Percentiles rank a stretch among this genome's conserved stretches.
phyloP scores from a whole-genome alignment of 2,329 filamentous ascomycete species.

The Penicillium sp. region DNA sequence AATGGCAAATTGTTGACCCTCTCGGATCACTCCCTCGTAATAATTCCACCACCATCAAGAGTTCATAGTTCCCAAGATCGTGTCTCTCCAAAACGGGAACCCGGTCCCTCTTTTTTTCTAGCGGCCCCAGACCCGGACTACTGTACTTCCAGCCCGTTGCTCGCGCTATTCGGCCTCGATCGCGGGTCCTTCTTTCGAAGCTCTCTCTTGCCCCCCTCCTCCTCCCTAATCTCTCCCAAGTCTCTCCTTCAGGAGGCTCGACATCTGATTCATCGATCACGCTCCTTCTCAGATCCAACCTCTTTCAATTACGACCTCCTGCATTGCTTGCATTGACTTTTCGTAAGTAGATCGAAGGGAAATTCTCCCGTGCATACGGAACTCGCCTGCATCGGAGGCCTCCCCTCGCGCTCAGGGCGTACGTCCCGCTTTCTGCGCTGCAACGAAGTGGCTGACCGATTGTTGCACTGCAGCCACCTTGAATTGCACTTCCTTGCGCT shows the following conservation, averaged over 20 bases:
- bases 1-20: conserved; percentile 11
- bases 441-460: conserved; percentile 31
- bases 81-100: conserved; percentile 7
- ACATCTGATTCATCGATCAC: conserved; percentile 25
- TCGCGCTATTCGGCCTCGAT: conserved; percentile 21
- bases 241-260: conserved; percentile 17
- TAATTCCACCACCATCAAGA: conserved; percentile 15
- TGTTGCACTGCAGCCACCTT: conserved; percentile 28
- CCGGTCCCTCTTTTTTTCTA: conserved; percentile 1
- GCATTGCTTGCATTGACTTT: conserved; percentile 6
- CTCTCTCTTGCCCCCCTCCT: neutral
- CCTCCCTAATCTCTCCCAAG: neutral
- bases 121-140: neutral
- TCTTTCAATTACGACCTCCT: conserved; percentile 6
- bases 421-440: conserved; percentile 28
- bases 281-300: conserved; percentile 9
- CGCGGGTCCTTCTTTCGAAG: conserved; percentile 23
- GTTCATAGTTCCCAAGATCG: conserved; percentile 18
- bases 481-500: conserved; percentile 16
- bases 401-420: conserved; percentile 29
- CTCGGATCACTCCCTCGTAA: conserved; percentile 29
- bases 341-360: conserved; percentile 27
- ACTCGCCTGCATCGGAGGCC: conserved; percentile 20
- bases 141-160: neutral
- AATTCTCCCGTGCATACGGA: conserved; percentile 27